Evolutionary conservation across 129 eudicot species (phyloP), one percentile per base, ranked within the genome.

Genomic region (Flaveria robusta): DNA sequence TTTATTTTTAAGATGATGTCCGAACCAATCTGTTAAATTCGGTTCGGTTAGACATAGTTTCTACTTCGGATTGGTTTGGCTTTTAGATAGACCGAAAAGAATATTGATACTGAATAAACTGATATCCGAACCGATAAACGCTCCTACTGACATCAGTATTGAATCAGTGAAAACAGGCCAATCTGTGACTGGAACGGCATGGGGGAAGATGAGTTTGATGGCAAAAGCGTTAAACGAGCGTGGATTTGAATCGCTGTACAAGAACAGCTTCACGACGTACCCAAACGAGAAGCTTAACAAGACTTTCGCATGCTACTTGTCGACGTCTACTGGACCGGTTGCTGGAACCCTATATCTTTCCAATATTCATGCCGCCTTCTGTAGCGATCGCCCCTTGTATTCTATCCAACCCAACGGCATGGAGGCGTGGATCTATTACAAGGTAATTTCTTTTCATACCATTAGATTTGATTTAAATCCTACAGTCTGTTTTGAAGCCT

Each of bases 271-370:
- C 73, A 29, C 84, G 5, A 82, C 89, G 0, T 85, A 76, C 71
- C 87, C 90, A 1, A 62, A 88, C 39, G 98, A 92, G 92, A 85
- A 83, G 81, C 92, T 92, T 7, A 81, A 74, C 64, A 82, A 81
- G 87, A 86, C 92, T 14, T 92, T 90, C 64, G 96, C 98, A 6
- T 92, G 96, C 76, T 79, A 92, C 59, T 74, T 92, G 9, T 92
- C 98, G 2, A 90, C 96, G 0, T 80, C 93, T 4, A 85, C 90
- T 14, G 98, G 98, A 16, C 98, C 98, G 0, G 96, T 92, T 8
- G 92, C 96, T 15, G 98, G 98, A 69, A 90, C 96, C 7, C 82
- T 92, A 2, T 92, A 92, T 82, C 86, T 92, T 9, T 92, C 98
- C 14, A 86, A 86, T 45, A 47, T 84, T 69, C 93, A 88, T 71